Conservation (phyloP, 768 basidiomycete species). For the Lactarius hengduanensis region DNA sequence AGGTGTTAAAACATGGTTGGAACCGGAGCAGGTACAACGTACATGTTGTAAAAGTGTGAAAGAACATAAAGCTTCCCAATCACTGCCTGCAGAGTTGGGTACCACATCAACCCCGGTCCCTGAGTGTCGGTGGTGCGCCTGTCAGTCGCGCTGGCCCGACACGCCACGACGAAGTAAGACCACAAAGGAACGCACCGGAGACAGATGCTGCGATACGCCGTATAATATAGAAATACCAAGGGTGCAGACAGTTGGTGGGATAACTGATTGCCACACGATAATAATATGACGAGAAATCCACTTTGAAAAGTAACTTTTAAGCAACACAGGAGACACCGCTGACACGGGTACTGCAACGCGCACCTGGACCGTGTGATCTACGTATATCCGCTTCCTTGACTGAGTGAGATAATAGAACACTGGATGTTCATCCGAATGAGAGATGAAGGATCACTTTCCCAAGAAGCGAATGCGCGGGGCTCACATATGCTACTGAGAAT, state of each 20-base stretch:
- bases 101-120: not conserved
- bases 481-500: constrained; percentile 2
- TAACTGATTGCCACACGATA: constrained; percentile 13
- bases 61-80: constrained; percentile 13
- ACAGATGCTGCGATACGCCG: not conserved
- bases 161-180: not conserved
- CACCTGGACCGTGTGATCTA: constrained; percentile 5
- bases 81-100: constrained; percentile 9
- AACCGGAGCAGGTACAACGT: not conserved
- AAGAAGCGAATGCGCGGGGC: not conserved
- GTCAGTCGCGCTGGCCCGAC: not conserved
- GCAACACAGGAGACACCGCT: not conserved
- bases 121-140: not conserved
- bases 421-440: not conserved
- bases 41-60: constrained; percentile 14
- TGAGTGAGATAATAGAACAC: constrained; percentile 9
- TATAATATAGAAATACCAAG: not conserved
- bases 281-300: not conserved
- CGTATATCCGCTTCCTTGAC: not conserved
- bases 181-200: not conserved
- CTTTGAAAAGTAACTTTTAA: not conserved
- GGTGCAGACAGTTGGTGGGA: constrained; percentile 11
- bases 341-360: not conserved
- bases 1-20: not conserved
- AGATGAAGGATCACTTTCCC: not conserved